Conservation (phyloP, 805 yeast species). For the Nakazawaea peltata region DNA sequence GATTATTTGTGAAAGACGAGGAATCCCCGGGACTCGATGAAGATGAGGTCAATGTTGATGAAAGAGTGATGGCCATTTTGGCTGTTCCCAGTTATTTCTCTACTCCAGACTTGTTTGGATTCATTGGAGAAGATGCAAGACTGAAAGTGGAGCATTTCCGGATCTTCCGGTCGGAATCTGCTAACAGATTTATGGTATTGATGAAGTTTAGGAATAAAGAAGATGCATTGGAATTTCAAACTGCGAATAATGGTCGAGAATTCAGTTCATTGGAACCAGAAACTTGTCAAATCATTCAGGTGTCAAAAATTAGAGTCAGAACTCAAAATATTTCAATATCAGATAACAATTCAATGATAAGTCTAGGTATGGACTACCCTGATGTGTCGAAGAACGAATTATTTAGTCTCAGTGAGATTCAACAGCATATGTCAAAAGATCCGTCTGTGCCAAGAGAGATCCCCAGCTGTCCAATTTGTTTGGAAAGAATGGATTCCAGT, state of each 20-base stretch:
- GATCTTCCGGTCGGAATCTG: conserved; percentile 54
- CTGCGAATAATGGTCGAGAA: conserved; percentile 57
- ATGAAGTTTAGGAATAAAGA: conserved; percentile 58
- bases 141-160: conserved; percentile 62
- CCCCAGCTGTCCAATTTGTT: conserved; percentile 90
- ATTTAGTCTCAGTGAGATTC: conserved; percentile 14
- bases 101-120: conserved; percentile 75
- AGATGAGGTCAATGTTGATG: conserved; percentile 34
- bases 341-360: background rate
- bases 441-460: too few species aligned
- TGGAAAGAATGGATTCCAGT: conserved; percentile 78
- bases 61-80: conserved; percentile 67
- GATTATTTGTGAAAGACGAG: conserved; percentile 39
- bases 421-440: conserved; percentile 17
- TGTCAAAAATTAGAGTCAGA: conserved; percentile 49
- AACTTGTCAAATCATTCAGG: conserved; percentile 65
- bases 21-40: conserved; percentile 13
- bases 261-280: conserved; percentile 90
- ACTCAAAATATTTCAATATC: conserved; percentile 4
- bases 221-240: conserved; percentile 57
- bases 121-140: conserved; percentile 56
- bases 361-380: background rate
- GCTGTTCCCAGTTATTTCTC: conserved; percentile 86
- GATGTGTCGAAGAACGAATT: background rate
- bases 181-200: conserved; percentile 67